Base-by-base conservation (phyloP, 225 moss, liverwort and hornwort species). In the Physcomitrium patens region DNA sequence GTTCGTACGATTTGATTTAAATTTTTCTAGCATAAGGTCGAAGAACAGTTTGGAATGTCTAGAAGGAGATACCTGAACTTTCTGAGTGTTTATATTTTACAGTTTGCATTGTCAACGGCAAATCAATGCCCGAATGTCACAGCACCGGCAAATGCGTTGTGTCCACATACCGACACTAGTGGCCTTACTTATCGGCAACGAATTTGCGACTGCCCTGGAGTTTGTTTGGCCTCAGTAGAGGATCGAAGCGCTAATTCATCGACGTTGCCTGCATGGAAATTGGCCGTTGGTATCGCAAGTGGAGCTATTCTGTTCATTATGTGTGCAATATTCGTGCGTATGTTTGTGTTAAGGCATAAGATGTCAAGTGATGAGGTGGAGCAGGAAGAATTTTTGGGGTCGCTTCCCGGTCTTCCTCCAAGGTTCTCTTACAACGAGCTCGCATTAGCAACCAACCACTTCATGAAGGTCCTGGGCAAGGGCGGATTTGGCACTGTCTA, bases 401-500 rank as follows among this genome's bases (percentile, higher is more conserved):
- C 47, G 3, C 18, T 65, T 0, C 45, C 45, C 9, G 64, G 68
- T 12, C 68, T 68, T 31, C 51, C 68, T n/a, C 47, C 47, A 27
- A 67, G 53, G 23, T 77, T 74, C 24, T 48, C 54, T 10, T 74
- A 82, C 72, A 62, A 72, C n/a, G 72, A 67, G 1, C 65, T 78
- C 7, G 65, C 46, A 16, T 2, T 26, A 2, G 79, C 67, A 31
- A 73, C 79, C n/a, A 60, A 45, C 0, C 53, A 68, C 13, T 78
- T 78, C 72, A 58, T 28, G 16, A 71, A 59, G 69, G 12, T 76
- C 70, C 28, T 89, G 9, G 84, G 85, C 3, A 44, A 18, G 23
- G 82, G 81, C 6, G 72, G 78, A 5, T 86, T 84, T 16, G 85
- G 85, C 10, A 59, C 76, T 0, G 79, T 87, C 0, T 83, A 83